phyloP scores from a whole-genome alignment of 176 grass and related monocot species.

The Tillandsia fasciculata region DNA sequence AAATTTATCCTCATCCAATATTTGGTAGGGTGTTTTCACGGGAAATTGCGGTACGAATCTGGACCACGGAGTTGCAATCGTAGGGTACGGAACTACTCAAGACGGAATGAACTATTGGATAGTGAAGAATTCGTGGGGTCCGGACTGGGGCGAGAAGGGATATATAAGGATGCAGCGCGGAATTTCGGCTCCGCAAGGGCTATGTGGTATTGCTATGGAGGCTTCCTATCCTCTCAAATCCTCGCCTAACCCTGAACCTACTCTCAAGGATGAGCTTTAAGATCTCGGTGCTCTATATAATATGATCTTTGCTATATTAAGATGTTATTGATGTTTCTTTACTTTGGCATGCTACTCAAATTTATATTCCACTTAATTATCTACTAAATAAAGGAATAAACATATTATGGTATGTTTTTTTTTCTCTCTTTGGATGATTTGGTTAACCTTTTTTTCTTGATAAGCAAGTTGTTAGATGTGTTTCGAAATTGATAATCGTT shows the following conservation, averaged over 20 bases:
- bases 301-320: background rate
- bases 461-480: no score
- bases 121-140: slow-evolving; percentile 70
- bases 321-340: no score
- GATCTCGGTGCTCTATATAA: background rate
- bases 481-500: no score
- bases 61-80: slow-evolving; percentile 46
- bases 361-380: no score
- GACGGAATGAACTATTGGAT: slow-evolving; percentile 58
- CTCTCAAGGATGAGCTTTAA: slow-evolving; percentile 22
- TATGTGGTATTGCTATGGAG: slow-evolving; percentile 69
- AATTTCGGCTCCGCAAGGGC: slow-evolving; percentile 7
- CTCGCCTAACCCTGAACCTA: slow-evolving; percentile 8
- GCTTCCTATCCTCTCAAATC: slow-evolving; percentile 50
- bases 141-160: slow-evolving; percentile 51
- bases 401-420: no score
- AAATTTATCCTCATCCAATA: background rate
- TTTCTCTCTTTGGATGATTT: no score
- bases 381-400: no score
- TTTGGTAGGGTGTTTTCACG: slow-evolving; percentile 58
- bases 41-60: slow-evolving; percentile 45
- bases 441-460: no score
- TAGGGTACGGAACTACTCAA: slow-evolving; percentile 34
- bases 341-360: no score
- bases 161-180: slow-evolving; percentile 63